phyloP scores from a whole-genome alignment of 805 yeast genomes.

The Groenewaldozyma tartarivorans region DNA sequence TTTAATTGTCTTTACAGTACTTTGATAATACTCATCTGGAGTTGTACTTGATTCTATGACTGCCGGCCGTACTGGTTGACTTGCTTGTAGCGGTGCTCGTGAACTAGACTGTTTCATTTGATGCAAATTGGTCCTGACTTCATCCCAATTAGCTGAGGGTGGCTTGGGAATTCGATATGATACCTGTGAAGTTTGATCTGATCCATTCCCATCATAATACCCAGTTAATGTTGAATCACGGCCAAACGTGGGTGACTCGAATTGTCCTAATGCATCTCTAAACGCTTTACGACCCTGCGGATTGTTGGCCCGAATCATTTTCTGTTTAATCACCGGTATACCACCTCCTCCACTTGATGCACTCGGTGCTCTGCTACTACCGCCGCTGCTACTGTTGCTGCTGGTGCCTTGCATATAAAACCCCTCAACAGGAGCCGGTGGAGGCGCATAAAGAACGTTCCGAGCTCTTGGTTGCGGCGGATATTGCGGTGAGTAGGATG shows the following conservation, averaged over 20 bases:
- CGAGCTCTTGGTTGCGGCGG: no score
- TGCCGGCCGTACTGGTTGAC: slow-evolving; percentile 8
- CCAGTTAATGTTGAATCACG: slow-evolving; percentile 3
- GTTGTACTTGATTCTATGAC: slow-evolving; percentile 11
- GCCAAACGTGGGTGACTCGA: slow-evolving; percentile 14
- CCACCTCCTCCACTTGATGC: neutral
- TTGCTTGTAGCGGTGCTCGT: slow-evolving; percentile 1
- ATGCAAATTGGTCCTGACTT: slow-evolving; percentile 13
- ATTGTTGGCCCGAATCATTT: neutral
- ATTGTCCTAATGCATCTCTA: slow-evolving; percentile 11
- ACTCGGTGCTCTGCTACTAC: neutral
- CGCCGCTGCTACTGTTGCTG: no score
- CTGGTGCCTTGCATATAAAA: neutral
- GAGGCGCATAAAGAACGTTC: neutral
- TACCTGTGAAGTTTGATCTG: neutral
- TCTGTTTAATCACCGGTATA: neutral
- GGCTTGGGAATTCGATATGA: no score
- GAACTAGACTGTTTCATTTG: slow-evolving; percentile 8
- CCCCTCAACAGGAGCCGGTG: neutral
- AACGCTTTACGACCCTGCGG: slow-evolving; percentile 1
- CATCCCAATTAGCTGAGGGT: slow-evolving; percentile 14
- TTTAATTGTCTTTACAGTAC: slow-evolving; percentile 11
- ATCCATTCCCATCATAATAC: neutral
- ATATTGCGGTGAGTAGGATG: no score
- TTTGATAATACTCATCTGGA: slow-evolving; percentile 14